Evolutionary conservation across 1,139 yeast genomes (phyloP).

Genomic region (Saccharomyces hybrid): DNA sequence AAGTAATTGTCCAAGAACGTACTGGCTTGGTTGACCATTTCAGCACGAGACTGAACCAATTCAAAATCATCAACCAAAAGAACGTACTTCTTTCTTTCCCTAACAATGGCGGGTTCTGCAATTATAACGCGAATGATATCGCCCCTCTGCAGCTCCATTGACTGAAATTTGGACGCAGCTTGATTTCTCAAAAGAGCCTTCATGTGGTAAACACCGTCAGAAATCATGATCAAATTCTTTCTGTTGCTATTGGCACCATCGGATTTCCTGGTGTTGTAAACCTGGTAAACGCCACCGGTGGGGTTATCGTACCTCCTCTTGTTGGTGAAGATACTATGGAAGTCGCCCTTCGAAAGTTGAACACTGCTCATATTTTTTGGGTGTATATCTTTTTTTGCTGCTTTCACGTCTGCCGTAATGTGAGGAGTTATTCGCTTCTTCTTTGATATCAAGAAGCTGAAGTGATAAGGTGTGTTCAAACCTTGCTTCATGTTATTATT

Average conservation of each 20-base stretch:
- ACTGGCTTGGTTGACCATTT: constrained; percentile 37
- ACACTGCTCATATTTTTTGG: constrained; percentile 34
- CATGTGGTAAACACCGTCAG: constrained; percentile 56
- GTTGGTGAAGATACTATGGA: constrained; percentile 25
- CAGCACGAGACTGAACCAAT: constrained; percentile 38
- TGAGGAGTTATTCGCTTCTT: background rate
- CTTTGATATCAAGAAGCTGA: background rate
- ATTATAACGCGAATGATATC: constrained; percentile 31
- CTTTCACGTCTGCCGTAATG: background rate
- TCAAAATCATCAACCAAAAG: constrained; percentile 47
- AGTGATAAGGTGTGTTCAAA: constrained; percentile 15
- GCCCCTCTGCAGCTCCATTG: constrained; percentile 40
- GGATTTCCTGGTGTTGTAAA: constrained; percentile 28
- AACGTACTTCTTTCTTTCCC: constrained; percentile 46
- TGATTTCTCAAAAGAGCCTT: constrained; percentile 62
- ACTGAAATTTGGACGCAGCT: constrained; percentile 45
- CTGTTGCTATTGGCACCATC: constrained; percentile 26
- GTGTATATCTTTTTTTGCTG: constrained; percentile 30
- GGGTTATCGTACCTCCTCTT: constrained; percentile 27
- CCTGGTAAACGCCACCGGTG: constrained; percentile 28
- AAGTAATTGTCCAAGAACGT: constrained; percentile 47
- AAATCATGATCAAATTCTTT: constrained; percentile 38
- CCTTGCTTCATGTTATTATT: constrained; percentile 24
- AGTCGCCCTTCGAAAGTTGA: constrained; percentile 24
- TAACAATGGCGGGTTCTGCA: constrained; percentile 31